A percentile compares a stretch with the other conserved stretches of the same genome.
Conservation (phyloP, 2,329 filamentous ascomycete species). For the Microdochium bolleyi region DNA sequence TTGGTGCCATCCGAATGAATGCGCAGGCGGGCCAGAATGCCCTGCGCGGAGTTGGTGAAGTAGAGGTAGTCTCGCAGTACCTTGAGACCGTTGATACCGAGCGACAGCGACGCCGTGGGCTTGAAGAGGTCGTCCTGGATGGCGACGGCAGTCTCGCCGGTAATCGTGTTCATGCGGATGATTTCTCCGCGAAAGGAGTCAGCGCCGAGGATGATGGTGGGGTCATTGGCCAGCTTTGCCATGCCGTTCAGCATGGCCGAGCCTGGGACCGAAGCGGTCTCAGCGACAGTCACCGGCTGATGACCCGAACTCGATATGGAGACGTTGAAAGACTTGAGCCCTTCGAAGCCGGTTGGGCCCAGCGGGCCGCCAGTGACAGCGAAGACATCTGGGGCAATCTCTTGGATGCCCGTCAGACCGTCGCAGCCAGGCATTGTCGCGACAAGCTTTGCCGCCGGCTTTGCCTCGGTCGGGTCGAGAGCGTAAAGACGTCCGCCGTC, state of each 20-base stretch:
- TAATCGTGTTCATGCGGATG: slow-evolving; percentile 14
- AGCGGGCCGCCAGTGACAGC: slow-evolving; percentile 7
- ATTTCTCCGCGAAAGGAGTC: slow-evolving; percentile 16
- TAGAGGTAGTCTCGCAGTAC: slow-evolving; percentile 36
- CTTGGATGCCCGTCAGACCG: slow-evolving; percentile 8
- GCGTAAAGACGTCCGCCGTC: slow-evolving; percentile 4
- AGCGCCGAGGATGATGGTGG: slow-evolving; percentile 11
- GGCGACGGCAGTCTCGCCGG: slow-evolving; percentile 7
- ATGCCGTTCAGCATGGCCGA: slow-evolving; percentile 15
- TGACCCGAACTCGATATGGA: background rate
- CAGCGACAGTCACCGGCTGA: background rate
- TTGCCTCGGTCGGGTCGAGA: slow-evolving; percentile 1
- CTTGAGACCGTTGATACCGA: slow-evolving; percentile 26
- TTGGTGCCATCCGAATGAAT: slow-evolving; percentile 4
- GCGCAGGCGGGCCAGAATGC: slow-evolving; percentile 10
- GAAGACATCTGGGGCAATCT: slow-evolving; percentile 9
- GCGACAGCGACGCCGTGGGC: slow-evolving; percentile 11
- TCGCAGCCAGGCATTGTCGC: slow-evolving; percentile 4
- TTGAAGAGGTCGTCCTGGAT: slow-evolving; percentile 5
- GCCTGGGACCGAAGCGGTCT: slow-evolving; percentile 9
- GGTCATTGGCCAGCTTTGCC: slow-evolving; percentile 6
- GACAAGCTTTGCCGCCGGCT: background rate
- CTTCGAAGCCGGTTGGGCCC: background rate
- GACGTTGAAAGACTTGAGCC: slow-evolving; percentile 1
- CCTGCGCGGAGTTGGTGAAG: slow-evolving; percentile 36